phyloP scores from a whole-genome alignment of 805 yeast genomes.

The Candida chilensis region DNA sequence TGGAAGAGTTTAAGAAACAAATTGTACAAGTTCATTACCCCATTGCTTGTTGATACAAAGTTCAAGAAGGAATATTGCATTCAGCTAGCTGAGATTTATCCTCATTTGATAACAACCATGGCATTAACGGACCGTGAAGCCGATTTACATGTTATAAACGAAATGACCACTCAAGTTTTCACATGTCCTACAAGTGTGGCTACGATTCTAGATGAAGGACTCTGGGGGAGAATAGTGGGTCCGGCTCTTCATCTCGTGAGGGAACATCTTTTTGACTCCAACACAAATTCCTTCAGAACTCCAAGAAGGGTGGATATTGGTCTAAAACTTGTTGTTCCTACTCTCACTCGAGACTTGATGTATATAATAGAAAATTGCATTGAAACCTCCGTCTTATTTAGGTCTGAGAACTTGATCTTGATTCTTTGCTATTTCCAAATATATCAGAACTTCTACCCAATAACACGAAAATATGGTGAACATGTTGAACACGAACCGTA shows the following conservation, averaged over 20 bases:
- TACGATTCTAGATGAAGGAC: slow-evolving; percentile 26
- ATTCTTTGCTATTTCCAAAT: slow-evolving; percentile 36
- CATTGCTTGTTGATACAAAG: slow-evolving; percentile 41
- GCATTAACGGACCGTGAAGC: slow-evolving; percentile 46
- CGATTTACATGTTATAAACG: slow-evolving; percentile 20
- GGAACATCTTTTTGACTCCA: too few species aligned
- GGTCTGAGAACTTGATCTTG: slow-evolving; percentile 25
- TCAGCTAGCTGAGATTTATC: slow-evolving; percentile 48
- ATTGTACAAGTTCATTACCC: slow-evolving; percentile 40
- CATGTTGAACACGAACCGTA: slow-evolving; percentile 55
- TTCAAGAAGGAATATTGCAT: slow-evolving; percentile 39
- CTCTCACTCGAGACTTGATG: too few species aligned
- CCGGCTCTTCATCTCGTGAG: slow-evolving; percentile 35
- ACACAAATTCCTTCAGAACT: too few species aligned
- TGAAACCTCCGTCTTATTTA: slow-evolving; percentile 13
- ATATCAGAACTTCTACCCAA: slow-evolving; percentile 50
- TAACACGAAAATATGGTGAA: slow-evolving; percentile 54
- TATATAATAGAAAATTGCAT: slow-evolving; percentile 15
- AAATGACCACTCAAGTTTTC: slow-evolving; percentile 28
- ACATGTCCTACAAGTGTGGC: slow-evolving; percentile 33
- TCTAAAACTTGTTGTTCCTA: too few species aligned
- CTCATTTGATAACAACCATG: slow-evolving; percentile 34
- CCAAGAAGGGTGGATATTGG: too few species aligned
- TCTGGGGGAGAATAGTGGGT: slow-evolving; percentile 33
- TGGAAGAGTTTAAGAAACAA: slow-evolving; percentile 40